phyloP scores from a whole-genome alignment of 257 asterid species.

The Solanum chmielewskii region DNA sequence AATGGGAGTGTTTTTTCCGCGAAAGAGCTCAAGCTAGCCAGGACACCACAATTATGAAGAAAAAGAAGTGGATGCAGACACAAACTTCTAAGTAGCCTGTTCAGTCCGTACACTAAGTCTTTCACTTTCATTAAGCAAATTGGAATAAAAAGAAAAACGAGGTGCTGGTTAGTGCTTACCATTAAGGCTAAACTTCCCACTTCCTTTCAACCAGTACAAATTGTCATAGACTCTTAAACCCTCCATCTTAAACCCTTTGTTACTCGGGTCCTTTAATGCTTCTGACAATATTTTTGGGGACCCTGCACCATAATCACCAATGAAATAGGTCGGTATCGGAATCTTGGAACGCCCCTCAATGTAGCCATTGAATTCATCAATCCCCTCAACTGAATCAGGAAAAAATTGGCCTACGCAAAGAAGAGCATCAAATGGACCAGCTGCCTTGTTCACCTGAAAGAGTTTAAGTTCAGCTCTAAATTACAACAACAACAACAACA shows the following conservation, averaged over 20 bases:
- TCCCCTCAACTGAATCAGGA: conserved; percentile 58
- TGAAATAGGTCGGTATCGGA: conserved; percentile 77
- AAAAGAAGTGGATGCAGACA: neutral
- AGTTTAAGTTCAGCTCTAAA: neutral
- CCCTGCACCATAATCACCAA: conserved; percentile 85
- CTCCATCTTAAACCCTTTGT: conserved; percentile 92
- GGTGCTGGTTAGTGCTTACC: conserved; percentile 19
- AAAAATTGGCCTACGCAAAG: conserved; percentile 93
- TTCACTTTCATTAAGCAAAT: neutral
- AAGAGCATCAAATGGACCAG: conserved; percentile 94
- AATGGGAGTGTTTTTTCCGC: neutral
- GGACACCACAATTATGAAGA: neutral
- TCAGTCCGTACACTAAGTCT: neutral
- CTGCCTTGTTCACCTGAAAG: conserved; percentile 83
- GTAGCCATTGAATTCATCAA: conserved; percentile 72
- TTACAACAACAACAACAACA: neutral
- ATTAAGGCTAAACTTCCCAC: conserved; percentile 78
- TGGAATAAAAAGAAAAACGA: neutral
- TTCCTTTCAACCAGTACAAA: conserved; percentile 83
- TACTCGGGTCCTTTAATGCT: conserved; percentile 52
- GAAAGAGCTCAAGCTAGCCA: neutral
- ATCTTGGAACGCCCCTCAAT: conserved; percentile 55
- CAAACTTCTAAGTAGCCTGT: neutral
- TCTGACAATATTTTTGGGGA: conserved; percentile 47
- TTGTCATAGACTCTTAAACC: conserved; percentile 75